Base-by-base conservation (phyloP, 257 asterid genomes). In the Solanum chiquidenum region DNA sequence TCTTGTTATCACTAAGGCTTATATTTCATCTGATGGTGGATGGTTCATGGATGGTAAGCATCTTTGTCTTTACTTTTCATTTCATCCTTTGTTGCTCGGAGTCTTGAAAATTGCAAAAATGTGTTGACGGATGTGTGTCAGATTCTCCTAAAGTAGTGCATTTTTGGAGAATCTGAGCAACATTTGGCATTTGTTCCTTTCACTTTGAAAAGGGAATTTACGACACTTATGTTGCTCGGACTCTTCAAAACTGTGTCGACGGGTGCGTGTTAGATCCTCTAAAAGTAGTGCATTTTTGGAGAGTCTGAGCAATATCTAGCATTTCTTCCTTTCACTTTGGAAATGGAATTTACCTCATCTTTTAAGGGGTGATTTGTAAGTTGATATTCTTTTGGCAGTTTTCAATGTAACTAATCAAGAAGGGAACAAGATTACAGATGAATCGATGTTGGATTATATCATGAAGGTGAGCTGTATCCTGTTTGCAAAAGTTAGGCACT, bases 11-110 rank as follows among this genome's bases (percentile, higher is more conserved):
- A 87, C 89, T 2, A 89, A 89, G 83, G 89, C 89, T 74, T 86
- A 89, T 83, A 89, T 89, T 66, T 79, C 84, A 27, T 89, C 91
- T 35, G 89, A 89, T 86, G 91, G 91, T 46, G 91, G 87, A 69
- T 89, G 91, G 89, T 86, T 89, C 87, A 89, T 89, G 91, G 91
- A 89, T 86, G 91, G 91, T 89, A 89, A 86, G 37, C 40, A 37
- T 73, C 52, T 66, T 14, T 73, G 7, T 60, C 25, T 77, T 58
- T 37, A 40, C 8, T 68, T 83, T 25, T 27, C 74, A 66, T 66
- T 66, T 33, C 35, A 66, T 66, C 20, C 35, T 40, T 12, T 64
- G 16, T 64, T 0, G 74, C 20, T 66, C 3, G 0, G 5, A 66
- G 4, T 66, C 20, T 40, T 40, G 12, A 40, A 40, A n/a, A n/a